Conservation (phyloP, 1,284 basidiomycete species). For the Moesziomyces globuligerus region DNA sequence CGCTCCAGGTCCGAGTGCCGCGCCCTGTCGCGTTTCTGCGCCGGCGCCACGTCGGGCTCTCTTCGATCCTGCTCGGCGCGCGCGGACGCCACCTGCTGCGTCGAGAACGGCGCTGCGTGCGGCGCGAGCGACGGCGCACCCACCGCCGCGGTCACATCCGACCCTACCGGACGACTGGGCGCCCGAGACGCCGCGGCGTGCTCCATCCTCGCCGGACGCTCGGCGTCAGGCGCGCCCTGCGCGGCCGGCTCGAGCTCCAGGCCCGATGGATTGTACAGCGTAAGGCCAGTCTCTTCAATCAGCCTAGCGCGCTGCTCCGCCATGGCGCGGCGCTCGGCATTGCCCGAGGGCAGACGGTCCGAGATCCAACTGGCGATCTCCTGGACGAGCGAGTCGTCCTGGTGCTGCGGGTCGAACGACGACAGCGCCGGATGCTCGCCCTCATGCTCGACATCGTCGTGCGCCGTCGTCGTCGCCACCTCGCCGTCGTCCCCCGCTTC, state of each 20-base stretch:
- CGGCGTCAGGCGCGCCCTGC: neutral
- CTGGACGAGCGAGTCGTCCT: constrained; percentile 48
- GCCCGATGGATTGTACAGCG: constrained; percentile 16
- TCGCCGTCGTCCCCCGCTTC: constrained; percentile 16
- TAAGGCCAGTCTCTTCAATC: constrained; percentile 31
- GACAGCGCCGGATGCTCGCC: constrained; percentile 18
- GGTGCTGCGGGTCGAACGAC: constrained; percentile 39
- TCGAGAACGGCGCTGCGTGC: constrained; percentile 20
- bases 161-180: no score
- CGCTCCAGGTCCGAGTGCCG: constrained; percentile 54
- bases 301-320: constrained; percentile 36
- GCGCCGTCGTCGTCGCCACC: constrained; percentile 1
- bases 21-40: no score
- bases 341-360: constrained; percentile 55
- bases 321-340: constrained; percentile 49
- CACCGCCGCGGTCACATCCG: neutral
- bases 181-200: no score
- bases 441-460: constrained; percentile 18
- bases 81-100: constrained; percentile 5
- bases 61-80: constrained; percentile 2
- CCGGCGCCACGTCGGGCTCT: no score
- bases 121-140: constrained; percentile 1
- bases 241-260: neutral
- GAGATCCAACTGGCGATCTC: constrained; percentile 63
- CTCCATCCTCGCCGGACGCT: no score